phyloP scores from a whole-genome alignment of 495 filamentous ascomycete genomes.

The Patellaria atrata region DNA sequence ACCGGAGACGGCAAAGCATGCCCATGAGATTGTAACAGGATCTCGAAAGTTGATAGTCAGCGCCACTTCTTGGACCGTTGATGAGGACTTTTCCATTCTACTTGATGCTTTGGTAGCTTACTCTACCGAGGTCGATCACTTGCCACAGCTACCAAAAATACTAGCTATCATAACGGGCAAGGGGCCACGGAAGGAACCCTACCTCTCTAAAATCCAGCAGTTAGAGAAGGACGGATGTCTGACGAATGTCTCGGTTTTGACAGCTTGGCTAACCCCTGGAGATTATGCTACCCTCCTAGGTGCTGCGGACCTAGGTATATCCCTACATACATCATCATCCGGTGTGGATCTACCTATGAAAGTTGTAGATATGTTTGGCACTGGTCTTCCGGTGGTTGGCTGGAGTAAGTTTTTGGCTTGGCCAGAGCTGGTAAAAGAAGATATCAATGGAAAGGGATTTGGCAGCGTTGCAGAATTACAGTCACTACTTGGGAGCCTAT shows the following conservation, averaged over 20 bases:
- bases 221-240: conserved; percentile 47
- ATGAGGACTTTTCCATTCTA: conserved; percentile 85
- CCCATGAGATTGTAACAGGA: conserved; percentile 40
- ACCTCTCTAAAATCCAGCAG: conserved; percentile 45
- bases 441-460: conserved; percentile 75
- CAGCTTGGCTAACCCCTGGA: conserved; percentile 64
- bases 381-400: conserved; percentile 78
- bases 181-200: conserved; percentile 68
- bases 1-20: conserved; percentile 41
- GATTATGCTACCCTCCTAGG: conserved; percentile 84
- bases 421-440: conserved; percentile 71
- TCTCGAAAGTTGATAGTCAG: conserved; percentile 58
- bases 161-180: conserved; percentile 88
- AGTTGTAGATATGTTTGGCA: conserved; percentile 96
- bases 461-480: conserved; percentile 47
- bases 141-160: conserved; percentile 41
- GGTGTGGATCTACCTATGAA: conserved; percentile 98
- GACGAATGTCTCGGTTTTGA: conserved; percentile 52
- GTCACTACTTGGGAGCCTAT: conserved; percentile 43
- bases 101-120: conserved; percentile 73
- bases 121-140: conserved; percentile 29
- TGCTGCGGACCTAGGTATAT: conserved; percentile 78
- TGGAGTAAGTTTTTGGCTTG: conserved; percentile 75
- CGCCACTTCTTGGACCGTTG: conserved; percentile 90
- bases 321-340: conserved; percentile 80